These are phyloP conservation scores for Plasmopara halstedii DNA, from an alignment of 352 stramenopile genomes.

Conservation along the genomic window DNA sequence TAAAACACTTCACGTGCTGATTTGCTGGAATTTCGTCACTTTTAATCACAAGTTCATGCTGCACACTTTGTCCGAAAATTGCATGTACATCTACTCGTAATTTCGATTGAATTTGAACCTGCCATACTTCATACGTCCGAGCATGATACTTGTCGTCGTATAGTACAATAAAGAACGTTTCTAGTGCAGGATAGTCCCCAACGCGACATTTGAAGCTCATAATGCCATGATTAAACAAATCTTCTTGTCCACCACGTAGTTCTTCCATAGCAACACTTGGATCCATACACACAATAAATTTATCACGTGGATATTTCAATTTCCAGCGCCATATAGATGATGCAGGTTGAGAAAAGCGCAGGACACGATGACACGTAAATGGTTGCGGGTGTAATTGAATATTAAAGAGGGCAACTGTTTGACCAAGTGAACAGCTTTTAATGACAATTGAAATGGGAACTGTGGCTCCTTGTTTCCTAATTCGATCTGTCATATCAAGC, in stretches of 20 bases:
- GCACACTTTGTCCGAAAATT: conserved; percentile 73
- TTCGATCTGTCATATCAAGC: conserved; percentile 25
- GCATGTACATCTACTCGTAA: conserved; percentile 83
- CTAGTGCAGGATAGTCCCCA: conserved; percentile 72
- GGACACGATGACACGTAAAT: conserved; percentile 80
- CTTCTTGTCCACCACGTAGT: conserved; percentile 12
- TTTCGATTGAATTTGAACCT: conserved; percentile 66
- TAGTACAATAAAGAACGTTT: conserved; percentile 87
- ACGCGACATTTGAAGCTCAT: conserved; percentile 82
- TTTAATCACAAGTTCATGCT: conserved; percentile 86
- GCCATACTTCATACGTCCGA: conserved; percentile 75
- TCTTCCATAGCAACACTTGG: conserved; percentile 52
- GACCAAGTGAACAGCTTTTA: conserved; percentile 82
- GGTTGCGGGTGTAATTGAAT: conserved; percentile 66
- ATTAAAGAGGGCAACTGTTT: conserved; percentile 86
- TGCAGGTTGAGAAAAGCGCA: conserved; percentile 55
- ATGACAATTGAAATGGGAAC: conserved; percentile 65
- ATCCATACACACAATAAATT: conserved; percentile 67
- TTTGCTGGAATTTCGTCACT: conserved; percentile 45
- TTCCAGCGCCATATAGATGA: conserved; percentile 56
- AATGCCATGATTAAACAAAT: conserved; percentile 7
- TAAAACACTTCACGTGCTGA: conserved; percentile 44
- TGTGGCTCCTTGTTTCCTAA: not conserved
- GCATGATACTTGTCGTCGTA: conserved; percentile 86
- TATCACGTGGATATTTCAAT: conserved; percentile 34